These are phyloP conservation scores for Chrysosporium queenslandicum DNA, from an alignment of 2,329 filamentous ascomycete species.

Conservation along the genomic window DNA sequence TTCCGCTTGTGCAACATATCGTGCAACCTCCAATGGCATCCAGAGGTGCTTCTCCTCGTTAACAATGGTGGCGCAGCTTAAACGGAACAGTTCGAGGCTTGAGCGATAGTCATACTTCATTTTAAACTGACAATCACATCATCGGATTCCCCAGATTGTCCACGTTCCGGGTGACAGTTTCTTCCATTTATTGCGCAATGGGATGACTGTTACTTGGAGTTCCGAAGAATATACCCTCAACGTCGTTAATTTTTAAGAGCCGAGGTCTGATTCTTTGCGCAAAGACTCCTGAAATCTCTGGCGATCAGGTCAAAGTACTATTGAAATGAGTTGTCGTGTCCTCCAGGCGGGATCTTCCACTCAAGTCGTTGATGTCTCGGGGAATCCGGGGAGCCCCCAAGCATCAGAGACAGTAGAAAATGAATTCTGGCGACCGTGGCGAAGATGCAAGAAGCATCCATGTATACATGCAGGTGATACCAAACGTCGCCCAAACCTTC, in stretches of 20 bases:
- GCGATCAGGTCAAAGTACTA: background rate
- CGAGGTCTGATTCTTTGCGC: background rate
- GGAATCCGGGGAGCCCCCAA: background rate
- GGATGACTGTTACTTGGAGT: background rate
- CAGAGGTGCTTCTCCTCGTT: no score
- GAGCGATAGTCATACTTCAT: no score
- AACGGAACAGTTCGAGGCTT: no score
- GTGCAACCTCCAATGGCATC: no score
- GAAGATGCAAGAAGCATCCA: background rate
- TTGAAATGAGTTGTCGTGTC: background rate
- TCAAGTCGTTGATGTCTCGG: background rate
- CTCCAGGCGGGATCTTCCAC: background rate
- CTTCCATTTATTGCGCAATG: background rate
- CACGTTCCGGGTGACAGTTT: conserved; percentile 1
- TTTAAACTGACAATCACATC: no score
- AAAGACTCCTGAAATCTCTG: background rate
- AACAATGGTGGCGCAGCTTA: no score
- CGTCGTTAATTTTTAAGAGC: background rate
- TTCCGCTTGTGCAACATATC: no score
- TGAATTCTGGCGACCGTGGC: background rate
- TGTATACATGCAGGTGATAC: background rate
- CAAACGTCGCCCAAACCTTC: background rate
- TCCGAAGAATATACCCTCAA: background rate
- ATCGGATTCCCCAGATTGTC: background rate
- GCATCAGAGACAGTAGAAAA: background rate